A percentile compares a stretch with the other conserved stretches of the same genome.
These are phyloP conservation scores for Phytophthora cryptogea DNA, from an alignment of 352 stramenopile species.

Conservation along the genomic window DNA sequence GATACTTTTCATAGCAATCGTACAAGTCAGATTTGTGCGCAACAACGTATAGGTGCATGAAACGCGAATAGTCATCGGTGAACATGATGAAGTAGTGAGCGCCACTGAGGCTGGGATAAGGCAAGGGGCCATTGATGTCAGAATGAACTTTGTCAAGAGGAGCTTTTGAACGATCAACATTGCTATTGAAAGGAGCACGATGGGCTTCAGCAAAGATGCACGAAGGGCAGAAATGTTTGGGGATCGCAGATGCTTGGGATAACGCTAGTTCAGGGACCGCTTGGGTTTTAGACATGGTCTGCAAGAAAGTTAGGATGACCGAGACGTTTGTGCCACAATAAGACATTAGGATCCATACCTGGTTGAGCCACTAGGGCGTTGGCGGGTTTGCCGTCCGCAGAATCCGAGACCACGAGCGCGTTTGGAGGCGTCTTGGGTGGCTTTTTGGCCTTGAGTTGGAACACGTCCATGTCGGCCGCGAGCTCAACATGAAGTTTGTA, in stretches of 20 bases:
- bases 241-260: slow-evolving; percentile 10
- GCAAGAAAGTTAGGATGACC: slow-evolving; percentile 18
- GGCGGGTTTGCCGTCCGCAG: slow-evolving; percentile 1
- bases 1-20: neutral
- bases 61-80: slow-evolving; percentile 14
- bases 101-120: slow-evolving; percentile 7
- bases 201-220: slow-evolving; percentile 15
- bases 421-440: slow-evolving; percentile 2
- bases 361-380: slow-evolving; percentile 7
- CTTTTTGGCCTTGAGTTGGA: slow-evolving; percentile 5
- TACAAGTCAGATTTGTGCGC: neutral
- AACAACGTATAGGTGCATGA: slow-evolving; percentile 5
- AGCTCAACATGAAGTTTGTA: slow-evolving; percentile 3
- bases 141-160: slow-evolving; percentile 5
- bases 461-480: neutral
- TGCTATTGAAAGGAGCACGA: slow-evolving; percentile 12
- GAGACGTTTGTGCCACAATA: slow-evolving; percentile 13
- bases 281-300: slow-evolving; percentile 13
- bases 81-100: slow-evolving; percentile 12
- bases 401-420: neutral
- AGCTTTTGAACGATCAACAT: slow-evolving; percentile 4
- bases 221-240: slow-evolving; percentile 3
- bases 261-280: slow-evolving; percentile 6
- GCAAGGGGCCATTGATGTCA: slow-evolving; percentile 7
- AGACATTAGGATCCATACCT: slow-evolving; percentile 15